These are phyloP conservation scores for Candida tropicalis DNA, from an alignment of 1,139 yeast genomes.

Conservation along the genomic window DNA sequence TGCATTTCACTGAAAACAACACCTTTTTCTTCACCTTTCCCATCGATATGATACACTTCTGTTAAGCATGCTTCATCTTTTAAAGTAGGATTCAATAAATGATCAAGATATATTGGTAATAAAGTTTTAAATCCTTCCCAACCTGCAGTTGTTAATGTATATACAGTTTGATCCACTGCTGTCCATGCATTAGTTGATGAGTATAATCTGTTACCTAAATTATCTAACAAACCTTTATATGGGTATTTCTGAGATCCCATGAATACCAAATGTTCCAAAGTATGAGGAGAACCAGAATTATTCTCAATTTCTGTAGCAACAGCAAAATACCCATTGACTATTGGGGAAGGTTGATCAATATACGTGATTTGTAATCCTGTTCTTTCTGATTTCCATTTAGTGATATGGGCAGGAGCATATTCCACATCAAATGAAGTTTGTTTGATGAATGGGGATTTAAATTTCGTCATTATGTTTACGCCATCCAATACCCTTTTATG, in stretches of 20 bases:
- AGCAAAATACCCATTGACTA: constrained; percentile 91
- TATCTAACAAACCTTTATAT: constrained; percentile 87
- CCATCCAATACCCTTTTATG: constrained; percentile 1
- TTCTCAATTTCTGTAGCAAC: constrained; percentile 89
- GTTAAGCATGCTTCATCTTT: constrained; percentile 91
- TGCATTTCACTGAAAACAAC: constrained; percentile 99
- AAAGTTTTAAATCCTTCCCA: constrained; percentile 91
- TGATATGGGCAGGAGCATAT: constrained; percentile 63
- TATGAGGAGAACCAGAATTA: constrained; percentile 94
- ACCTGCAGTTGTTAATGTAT: constrained; percentile 89
- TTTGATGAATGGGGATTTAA: constrained; percentile 33
- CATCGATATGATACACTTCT: constrained; percentile 94
- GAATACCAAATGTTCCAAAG: constrained; percentile 90
- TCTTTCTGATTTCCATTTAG: constrained; percentile 71
- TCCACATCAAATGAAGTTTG: constrained; percentile 58
- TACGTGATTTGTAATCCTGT: constrained; percentile 85
- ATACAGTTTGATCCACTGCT: constrained; percentile 92
- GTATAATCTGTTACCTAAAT: constrained; percentile 80
- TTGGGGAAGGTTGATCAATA: constrained; percentile 80
- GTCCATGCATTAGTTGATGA: constrained; percentile 98
- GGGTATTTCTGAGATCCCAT: constrained; percentile 94
- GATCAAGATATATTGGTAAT: constrained; percentile 89
- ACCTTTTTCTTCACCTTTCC: constrained; percentile 89
- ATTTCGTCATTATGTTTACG: constrained; percentile 13
- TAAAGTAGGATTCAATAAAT: constrained; percentile 78